These are phyloP conservation scores for Keithomyces neogunnii DNA, from an alignment of 2,329 filamentous ascomycete genomes.

Conservation along the genomic window DNA sequence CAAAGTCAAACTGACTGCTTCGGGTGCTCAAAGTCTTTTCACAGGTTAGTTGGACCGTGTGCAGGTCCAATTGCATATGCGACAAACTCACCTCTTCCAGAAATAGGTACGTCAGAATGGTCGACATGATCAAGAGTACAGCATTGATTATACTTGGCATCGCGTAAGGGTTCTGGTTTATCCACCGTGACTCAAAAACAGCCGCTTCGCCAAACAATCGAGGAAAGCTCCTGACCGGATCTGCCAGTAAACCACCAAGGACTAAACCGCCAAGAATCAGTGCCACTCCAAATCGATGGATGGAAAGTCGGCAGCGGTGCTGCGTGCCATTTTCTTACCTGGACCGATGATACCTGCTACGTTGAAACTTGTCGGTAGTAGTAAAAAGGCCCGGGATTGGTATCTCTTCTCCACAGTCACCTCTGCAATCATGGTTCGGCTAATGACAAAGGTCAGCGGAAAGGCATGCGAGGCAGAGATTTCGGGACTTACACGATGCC, in stretches of 20 bases:
- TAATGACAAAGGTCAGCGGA: slow-evolving; percentile 11
- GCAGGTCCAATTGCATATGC: neutral
- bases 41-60: neutral
- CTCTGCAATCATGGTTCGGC: slow-evolving; percentile 40
- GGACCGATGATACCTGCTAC: slow-evolving; percentile 37
- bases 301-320: neutral
- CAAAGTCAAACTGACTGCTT: slow-evolving; percentile 35
- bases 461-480: neutral
- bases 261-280: slow-evolving; percentile 21
- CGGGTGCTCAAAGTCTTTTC: slow-evolving; percentile 37
- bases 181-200: slow-evolving; percentile 53
- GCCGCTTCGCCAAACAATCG: slow-evolving; percentile 53
- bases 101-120: slow-evolving; percentile 49
- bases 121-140: slow-evolving; percentile 46
- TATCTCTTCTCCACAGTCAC: slow-evolving; percentile 39
- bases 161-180: slow-evolving; percentile 58
- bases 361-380: slow-evolving; percentile 40
- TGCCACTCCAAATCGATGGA: neutral
- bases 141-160: slow-evolving; percentile 62
- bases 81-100: slow-evolving; percentile 51
- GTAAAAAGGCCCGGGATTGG: slow-evolving; percentile 38
- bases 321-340: slow-evolving; percentile 18
- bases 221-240: slow-evolving; percentile 55
- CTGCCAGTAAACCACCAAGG: slow-evolving; percentile 59
- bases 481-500: slow-evolving; percentile 34